These are phyloP conservation scores for Chiua sp. DNA, from an alignment of 1,284 basidiomycete genomes.

Conservation along the genomic window DNA sequence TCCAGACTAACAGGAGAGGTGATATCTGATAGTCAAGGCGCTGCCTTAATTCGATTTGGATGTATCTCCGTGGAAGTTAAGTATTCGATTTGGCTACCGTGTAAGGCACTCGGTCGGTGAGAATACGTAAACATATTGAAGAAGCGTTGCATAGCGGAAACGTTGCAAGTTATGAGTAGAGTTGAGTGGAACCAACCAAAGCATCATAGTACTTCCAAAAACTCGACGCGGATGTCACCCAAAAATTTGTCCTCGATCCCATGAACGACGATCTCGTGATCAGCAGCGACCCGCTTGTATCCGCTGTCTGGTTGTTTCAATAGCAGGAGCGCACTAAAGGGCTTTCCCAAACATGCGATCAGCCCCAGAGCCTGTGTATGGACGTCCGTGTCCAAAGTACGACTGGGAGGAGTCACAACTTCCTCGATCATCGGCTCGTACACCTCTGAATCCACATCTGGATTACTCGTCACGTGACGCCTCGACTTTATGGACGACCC, in stretches of 20 bases:
- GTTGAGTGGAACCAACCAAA: not conserved
- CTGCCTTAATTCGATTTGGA: too few species aligned
- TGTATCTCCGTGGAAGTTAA: too few species aligned
- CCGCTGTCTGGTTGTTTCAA: not conserved
- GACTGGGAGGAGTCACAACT: too few species aligned
- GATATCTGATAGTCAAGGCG: too few species aligned
- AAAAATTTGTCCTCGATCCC: not conserved
- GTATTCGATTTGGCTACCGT: too few species aligned
- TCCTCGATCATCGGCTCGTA: not conserved
- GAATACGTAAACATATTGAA: too few species aligned
- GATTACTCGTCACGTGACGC: not conserved
- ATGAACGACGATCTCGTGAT: not conserved
- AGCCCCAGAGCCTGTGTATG: not conserved
- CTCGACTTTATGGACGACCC: not conserved
- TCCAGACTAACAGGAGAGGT: too few species aligned
- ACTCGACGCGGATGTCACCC: not conserved
- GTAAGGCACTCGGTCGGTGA: too few species aligned
- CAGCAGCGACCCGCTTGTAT: conserved; percentile 2
- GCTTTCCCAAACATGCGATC: not conserved
- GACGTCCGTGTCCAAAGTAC: not conserved
- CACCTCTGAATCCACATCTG: not conserved
- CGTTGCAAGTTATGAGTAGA: too few species aligned
- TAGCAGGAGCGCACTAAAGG: not conserved
- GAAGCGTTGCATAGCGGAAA: too few species aligned
- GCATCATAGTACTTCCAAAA: not conserved